phyloP scores from a whole-genome alignment of 768 basidiomycete genomes.

The Rhizopogon vinicolor region DNA sequence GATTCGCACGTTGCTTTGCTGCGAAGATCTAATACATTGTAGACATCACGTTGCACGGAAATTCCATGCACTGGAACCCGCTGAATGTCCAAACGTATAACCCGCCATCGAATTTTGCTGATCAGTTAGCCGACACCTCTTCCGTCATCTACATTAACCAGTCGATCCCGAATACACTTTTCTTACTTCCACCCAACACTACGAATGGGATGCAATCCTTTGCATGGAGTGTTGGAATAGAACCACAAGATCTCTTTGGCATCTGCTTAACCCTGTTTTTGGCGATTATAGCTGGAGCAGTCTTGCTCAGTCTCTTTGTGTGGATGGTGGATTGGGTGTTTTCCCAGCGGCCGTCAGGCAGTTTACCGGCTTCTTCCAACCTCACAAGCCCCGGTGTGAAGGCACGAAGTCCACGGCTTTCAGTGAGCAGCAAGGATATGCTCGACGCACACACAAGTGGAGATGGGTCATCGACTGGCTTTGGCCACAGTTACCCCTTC shows the following conservation, averaged over 20 bases:
- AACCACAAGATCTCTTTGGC: constrained; percentile 76
- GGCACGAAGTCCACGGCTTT: constrained; percentile 37
- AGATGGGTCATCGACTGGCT: constrained; percentile 27
- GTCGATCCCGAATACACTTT: constrained; percentile 64
- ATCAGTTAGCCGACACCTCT: constrained; percentile 63
- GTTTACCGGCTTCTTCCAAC: constrained; percentile 15
- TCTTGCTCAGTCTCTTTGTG: constrained; percentile 62
- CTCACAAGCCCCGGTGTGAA: constrained; percentile 10
- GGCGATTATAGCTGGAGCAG: constrained; percentile 66
- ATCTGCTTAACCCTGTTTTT: constrained; percentile 84
- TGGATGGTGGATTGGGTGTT: constrained; percentile 67
- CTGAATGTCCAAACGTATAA: constrained; percentile 50
- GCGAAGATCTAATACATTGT: constrained; percentile 6
- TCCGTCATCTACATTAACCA: constrained; percentile 80
- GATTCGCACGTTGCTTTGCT: constrained; percentile 6
- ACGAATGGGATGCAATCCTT: constrained; percentile 72
- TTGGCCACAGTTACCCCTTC: constrained; percentile 15
- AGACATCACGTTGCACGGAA: constrained; percentile 74
- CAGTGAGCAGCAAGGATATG: constrained; percentile 47
- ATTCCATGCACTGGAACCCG: constrained; percentile 62
- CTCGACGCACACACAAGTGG: constrained; percentile 26
- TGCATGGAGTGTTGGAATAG: constrained; percentile 79
- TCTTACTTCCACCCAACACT: constrained; percentile 60
- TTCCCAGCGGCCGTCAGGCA: constrained; percentile 18
- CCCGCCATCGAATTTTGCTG: constrained; percentile 66